Conservation (phyloP, 2,329 filamentous ascomycete genomes). For the Fusarium dimerum region DNA sequence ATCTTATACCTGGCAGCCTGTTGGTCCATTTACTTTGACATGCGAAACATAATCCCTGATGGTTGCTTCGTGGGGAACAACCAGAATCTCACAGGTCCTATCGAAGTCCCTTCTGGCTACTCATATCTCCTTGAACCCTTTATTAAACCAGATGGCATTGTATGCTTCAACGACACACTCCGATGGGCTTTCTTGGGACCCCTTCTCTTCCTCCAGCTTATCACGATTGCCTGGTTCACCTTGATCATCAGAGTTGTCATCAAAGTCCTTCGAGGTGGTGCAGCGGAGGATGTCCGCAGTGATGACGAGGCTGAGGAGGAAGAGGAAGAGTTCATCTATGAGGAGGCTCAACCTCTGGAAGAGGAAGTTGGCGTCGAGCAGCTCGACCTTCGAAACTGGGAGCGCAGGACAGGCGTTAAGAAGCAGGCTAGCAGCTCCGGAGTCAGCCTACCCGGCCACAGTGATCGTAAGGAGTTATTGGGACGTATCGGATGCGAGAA, state of each 20-base stretch:
- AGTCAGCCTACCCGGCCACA: conserved; percentile 69
- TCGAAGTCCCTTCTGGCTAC: conserved; percentile 51
- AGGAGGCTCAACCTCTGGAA: conserved; percentile 61
- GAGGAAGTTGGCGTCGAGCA: conserved; percentile 75
- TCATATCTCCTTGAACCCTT: conserved; percentile 75
- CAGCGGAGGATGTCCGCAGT: conserved; percentile 83
- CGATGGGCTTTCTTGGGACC: conserved; percentile 76
- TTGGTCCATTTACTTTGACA: conserved; percentile 59
- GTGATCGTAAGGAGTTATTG: conserved; percentile 77
- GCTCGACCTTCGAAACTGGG: conserved; percentile 66
- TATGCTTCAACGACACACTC: conserved; percentile 79
- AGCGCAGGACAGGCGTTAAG: conserved; percentile 56
- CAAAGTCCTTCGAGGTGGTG: conserved; percentile 73
- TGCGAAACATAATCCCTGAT: conserved; percentile 38
- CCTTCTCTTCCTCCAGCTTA: conserved; percentile 74
- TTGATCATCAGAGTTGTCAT: conserved; percentile 85
- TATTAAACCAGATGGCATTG: conserved; percentile 65
- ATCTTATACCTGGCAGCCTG: conserved; percentile 76
- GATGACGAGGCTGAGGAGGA: conserved; percentile 70
- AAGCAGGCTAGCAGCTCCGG: conserved; percentile 55
- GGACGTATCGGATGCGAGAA: conserved; percentile 84
- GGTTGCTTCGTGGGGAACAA: conserved; percentile 71
- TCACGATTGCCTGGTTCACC: conserved; percentile 85
- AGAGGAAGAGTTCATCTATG: conserved; percentile 53
- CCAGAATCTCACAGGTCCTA: conserved; percentile 55